These are phyloP conservation scores for Teunomyces stri DNA, from an alignment of 805 yeast species.

Conservation along the genomic window DNA sequence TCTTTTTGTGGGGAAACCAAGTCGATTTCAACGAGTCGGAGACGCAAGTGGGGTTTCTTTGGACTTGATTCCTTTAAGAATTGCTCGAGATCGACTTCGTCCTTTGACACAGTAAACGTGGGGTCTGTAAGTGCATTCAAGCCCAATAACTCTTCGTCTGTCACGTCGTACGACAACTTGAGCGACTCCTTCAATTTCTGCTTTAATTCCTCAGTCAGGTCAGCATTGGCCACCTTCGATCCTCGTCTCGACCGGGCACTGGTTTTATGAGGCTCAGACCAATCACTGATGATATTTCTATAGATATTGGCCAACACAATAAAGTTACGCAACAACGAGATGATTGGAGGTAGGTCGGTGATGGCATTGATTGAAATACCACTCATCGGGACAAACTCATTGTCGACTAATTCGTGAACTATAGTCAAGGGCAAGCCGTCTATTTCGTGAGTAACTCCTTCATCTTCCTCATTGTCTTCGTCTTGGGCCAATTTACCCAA, in stretches of 20 bases:
- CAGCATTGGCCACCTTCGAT: slow-evolving; percentile 10
- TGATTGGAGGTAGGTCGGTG: slow-evolving; percentile 20
- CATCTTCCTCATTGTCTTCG: neutral
- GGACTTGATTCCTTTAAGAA: slow-evolving; percentile 19
- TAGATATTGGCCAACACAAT: slow-evolving; percentile 24
- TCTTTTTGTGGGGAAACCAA: slow-evolving; percentile 23
- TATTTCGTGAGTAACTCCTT: slow-evolving; percentile 2
- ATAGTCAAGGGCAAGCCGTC: neutral
- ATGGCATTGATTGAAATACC: slow-evolving; percentile 22
- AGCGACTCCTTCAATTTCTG: slow-evolving; percentile 33
- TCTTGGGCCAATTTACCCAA: slow-evolving; percentile 9
- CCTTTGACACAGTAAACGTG: slow-evolving; percentile 13
- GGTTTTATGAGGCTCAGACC: neutral
- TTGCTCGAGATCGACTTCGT: slow-evolving; percentile 19
- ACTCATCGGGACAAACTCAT: slow-evolving; percentile 19
- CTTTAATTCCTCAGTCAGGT: slow-evolving; percentile 20
- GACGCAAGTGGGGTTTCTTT: slow-evolving; percentile 8
- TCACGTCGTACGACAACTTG: slow-evolving; percentile 33
- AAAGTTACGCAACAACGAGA: slow-evolving; percentile 33
- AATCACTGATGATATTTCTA: slow-evolving; percentile 2
- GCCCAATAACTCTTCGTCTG: slow-evolving; percentile 39
- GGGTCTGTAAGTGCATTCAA: slow-evolving; percentile 29
- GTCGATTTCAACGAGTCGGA: slow-evolving; percentile 24
- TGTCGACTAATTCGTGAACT: neutral
- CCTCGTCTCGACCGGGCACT: slow-evolving; percentile 5